phyloP scores from a whole-genome alignment of 495 filamentous ascomycete genomes.

The Platismatia glauca region DNA sequence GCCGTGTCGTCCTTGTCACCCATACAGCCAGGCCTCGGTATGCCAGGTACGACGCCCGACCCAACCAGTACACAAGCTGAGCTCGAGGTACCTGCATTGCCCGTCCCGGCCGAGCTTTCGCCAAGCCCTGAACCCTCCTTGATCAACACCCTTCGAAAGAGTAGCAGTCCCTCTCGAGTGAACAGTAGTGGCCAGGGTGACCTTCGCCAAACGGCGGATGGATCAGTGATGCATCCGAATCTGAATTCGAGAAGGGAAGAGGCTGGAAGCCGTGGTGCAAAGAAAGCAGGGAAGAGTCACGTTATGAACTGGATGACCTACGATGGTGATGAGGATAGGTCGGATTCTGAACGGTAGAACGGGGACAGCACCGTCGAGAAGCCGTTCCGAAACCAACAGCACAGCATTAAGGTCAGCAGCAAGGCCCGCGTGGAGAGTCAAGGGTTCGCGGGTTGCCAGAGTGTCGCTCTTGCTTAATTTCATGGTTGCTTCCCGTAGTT shows the following conservation, averaged over 20 bases:
- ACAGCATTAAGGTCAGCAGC: background rate
- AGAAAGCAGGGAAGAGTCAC: background rate
- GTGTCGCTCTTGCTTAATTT: background rate
- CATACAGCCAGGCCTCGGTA: background rate
- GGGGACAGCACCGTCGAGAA: background rate
- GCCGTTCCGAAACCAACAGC: background rate
- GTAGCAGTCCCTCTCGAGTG: background rate
- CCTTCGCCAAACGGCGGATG: background rate
- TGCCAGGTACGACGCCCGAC: background rate
- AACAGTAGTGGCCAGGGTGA: slow-evolving; percentile 4
- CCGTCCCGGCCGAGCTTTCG: background rate
- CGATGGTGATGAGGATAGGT: background rate
- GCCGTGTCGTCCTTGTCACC: background rate
- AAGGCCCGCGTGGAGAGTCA: background rate
- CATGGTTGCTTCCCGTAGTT: background rate
- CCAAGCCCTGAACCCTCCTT: slow-evolving; percentile 1
- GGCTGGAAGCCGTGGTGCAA: background rate
- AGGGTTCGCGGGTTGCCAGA: background rate
- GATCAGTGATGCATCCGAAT: slow-evolving; percentile 7
- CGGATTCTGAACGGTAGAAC: slow-evolving; percentile 3
- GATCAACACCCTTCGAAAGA: slow-evolving; percentile 1
- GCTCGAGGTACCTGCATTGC: background rate
- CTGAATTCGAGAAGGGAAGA: slow-evolving; percentile 2
- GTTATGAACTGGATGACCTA: slow-evolving; percentile 21
- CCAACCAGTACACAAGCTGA: background rate